Conservation (phyloP, 805 yeast genomes). For the Candida tammaniensis region DNA sequence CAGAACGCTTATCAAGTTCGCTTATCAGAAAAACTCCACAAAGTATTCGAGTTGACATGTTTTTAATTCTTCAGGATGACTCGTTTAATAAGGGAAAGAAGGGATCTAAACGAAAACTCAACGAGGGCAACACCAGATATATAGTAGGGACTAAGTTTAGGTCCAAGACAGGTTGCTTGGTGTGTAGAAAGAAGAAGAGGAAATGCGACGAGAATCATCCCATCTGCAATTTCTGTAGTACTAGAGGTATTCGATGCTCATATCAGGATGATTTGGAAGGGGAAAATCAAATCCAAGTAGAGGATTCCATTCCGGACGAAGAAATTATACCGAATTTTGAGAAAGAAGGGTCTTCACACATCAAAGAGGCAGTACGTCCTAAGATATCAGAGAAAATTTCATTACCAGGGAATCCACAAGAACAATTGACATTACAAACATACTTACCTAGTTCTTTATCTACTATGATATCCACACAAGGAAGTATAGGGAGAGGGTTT, state of each 20-base stretch:
- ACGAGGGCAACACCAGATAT: slow-evolving; percentile 1
- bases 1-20: too few relatives aligned
- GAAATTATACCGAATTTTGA: too few relatives aligned
- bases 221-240: slow-evolving; percentile 16
- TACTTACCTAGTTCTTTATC: too few relatives aligned
- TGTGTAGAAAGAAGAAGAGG: slow-evolving; percentile 17
- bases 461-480: too few relatives aligned
- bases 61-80: slow-evolving; percentile 11
- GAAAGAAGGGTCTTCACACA: too few relatives aligned
- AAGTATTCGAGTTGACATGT: too few relatives aligned
- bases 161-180: slow-evolving; percentile 15
- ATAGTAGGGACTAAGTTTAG: slow-evolving; percentile 13
- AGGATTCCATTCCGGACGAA: too few relatives aligned
- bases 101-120: slow-evolving; percentile 6
- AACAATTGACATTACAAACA: too few relatives aligned
- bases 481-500: too few relatives aligned
- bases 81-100: slow-evolving; percentile 5
- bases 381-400: neutral
- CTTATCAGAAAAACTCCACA: too few relatives aligned
- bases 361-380: too few relatives aligned
- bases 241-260: slow-evolving; percentile 15
- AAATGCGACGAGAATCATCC: slow-evolving; percentile 25
- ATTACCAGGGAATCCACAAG: neutral
- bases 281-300: too few relatives aligned
- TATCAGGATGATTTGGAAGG: slow-evolving; percentile 8